Conservation (phyloP, 257 asterid species). For the Fraxinus americana region DNA sequence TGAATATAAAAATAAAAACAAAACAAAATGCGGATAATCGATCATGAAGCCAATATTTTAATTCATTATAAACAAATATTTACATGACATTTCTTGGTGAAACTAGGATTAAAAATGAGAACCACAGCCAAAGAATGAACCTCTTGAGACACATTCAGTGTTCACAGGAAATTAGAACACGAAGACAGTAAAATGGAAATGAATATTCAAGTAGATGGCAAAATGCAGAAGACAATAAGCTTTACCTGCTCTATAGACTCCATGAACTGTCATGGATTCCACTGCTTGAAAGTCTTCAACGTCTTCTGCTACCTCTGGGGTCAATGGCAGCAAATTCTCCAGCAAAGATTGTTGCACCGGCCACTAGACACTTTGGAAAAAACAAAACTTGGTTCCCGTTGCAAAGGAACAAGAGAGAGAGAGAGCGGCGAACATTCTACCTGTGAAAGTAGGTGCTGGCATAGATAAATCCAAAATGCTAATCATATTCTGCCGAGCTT, state of each 20-base stretch:
- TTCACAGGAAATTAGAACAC: neutral
- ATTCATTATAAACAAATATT: too few species aligned
- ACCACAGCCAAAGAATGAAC: neutral
- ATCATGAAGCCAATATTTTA: too few species aligned
- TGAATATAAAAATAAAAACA: conserved; percentile 17
- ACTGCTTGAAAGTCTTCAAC: conserved; percentile 71
- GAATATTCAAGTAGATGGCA: neutral
- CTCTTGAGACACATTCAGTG: conserved; percentile 3
- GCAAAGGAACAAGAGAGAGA: neutral
- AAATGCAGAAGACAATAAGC: conserved; percentile 9
- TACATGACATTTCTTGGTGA: neutral
- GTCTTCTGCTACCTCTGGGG: conserved; percentile 64
- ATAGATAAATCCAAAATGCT: conserved; percentile 66
- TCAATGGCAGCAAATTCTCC: conserved; percentile 62
- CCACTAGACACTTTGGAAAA: neutral
- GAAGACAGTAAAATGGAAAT: neutral
- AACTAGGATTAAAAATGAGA: neutral
- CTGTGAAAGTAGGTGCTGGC: conserved; percentile 75
- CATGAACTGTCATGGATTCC: conserved; percentile 71
- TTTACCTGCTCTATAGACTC: conserved; percentile 77
- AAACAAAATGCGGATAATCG: too few species aligned
- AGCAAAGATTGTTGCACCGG: conserved; percentile 45
- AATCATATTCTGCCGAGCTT: conserved; percentile 72
- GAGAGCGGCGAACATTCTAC: conserved; percentile 35
- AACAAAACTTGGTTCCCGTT: too few species aligned